Evolutionary conservation across 257 asterid species (phyloP).

Genomic region (Solanum virginianum): DNA sequence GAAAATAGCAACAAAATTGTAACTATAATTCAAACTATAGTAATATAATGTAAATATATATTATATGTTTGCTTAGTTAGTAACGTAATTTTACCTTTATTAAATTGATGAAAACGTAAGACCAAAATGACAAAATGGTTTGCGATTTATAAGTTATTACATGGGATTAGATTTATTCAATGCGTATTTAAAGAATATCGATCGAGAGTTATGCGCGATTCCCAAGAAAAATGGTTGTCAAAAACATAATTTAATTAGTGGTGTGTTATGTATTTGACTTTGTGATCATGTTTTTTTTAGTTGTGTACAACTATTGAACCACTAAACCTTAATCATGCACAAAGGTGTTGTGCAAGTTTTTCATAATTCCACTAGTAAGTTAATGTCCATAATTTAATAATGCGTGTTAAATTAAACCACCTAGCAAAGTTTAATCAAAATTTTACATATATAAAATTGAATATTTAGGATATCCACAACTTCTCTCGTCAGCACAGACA

Average conservation of each 20-base stretch:
- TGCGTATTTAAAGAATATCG: not conserved
- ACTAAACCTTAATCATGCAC: not conserved
- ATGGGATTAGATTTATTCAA: rapidly evolving
- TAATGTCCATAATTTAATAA: not conserved
- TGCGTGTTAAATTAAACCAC: not conserved
- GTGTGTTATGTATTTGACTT: not conserved
- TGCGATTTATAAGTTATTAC: not conserved
- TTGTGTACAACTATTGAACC: not conserved
- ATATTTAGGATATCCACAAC: too few relatives aligned
- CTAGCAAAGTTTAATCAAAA: not conserved
- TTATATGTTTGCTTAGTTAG: too few relatives aligned
- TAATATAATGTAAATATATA: too few relatives aligned
- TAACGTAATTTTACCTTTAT: not conserved
- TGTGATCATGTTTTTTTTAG: not conserved
- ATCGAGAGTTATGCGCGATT: rapidly evolving
- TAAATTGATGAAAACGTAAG: not conserved
- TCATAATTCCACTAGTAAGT: not conserved
- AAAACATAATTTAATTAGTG: not conserved
- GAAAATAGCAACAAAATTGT: too few relatives aligned
- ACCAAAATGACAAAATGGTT: not conserved
- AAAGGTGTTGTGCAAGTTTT: not conserved
- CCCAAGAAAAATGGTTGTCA: not conserved
- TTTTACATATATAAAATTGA: not conserved
- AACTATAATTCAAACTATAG: too few relatives aligned
- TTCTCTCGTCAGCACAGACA: too few relatives aligned